Percentiles rank a stretch among this genome's conserved stretches.
These are phyloP conservation scores for Neurospora sp. DNA, from an alignment of 495 filamentous ascomycete genomes.

Conservation along the genomic window DNA sequence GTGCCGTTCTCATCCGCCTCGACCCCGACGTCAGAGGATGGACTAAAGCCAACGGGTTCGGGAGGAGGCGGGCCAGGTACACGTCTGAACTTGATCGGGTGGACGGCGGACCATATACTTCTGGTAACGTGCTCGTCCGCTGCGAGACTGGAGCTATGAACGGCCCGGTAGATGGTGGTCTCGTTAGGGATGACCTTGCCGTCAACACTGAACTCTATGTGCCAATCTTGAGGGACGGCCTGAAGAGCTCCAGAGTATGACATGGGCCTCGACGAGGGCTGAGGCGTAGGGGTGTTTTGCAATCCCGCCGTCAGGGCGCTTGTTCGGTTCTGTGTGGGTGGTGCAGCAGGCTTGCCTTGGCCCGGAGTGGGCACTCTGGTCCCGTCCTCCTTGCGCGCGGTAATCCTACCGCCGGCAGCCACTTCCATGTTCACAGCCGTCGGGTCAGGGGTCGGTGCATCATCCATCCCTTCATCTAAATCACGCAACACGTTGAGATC, in stretches of 20 bases:
- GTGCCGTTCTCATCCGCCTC: slow-evolving; percentile 46
- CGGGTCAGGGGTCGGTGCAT: slow-evolving; percentile 57
- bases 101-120: slow-evolving; percentile 80
- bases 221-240: slow-evolving; percentile 83
- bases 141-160: slow-evolving; percentile 60
- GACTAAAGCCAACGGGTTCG: slow-evolving; percentile 58
- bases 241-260: slow-evolving; percentile 82
- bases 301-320: slow-evolving; percentile 39
- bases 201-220: slow-evolving; percentile 90
- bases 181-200: slow-evolving; percentile 77
- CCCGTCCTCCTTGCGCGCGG: slow-evolving; percentile 93
- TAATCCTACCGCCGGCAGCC: slow-evolving; percentile 81
- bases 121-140: slow-evolving; percentile 57
- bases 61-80: slow-evolving; percentile 80
- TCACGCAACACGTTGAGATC: slow-evolving; percentile 83
- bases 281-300: slow-evolving; percentile 39
- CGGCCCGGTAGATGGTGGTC: slow-evolving; percentile 92
- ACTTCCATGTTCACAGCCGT: slow-evolving; percentile 90
- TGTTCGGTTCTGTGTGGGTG: slow-evolving; percentile 16
- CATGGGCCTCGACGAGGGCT: slow-evolving; percentile 43
- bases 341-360: slow-evolving; percentile 36
- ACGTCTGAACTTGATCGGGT: slow-evolving; percentile 84
- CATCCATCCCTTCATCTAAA: slow-evolving; percentile 79
- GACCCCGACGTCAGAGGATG: slow-evolving; percentile 36
- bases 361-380: slow-evolving; percentile 82